Evolutionary conservation across 768 basidiomycete species (phyloP), one percentile per base, ranked within the genome.

Genomic region (Saitozyma podzolica): DNA sequence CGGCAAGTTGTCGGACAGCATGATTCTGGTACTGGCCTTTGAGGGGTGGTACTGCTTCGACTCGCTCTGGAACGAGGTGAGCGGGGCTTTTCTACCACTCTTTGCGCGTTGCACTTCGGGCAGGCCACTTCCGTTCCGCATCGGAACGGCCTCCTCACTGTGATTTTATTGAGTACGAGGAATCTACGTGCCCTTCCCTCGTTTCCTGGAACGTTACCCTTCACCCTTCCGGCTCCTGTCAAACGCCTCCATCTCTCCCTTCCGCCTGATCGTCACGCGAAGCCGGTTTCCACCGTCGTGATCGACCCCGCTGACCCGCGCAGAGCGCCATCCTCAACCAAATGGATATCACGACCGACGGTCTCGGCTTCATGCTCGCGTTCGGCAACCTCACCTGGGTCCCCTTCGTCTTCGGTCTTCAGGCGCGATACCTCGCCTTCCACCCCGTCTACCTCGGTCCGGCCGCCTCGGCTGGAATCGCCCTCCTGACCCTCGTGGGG

Each of bases 331-430:
- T 99, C 67, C 84, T 98, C 61, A 94, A 91, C 0, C 92, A 89
- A 4, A 99, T 99, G 91, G 96, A 99, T 74, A 94, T 99, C 75
- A 94, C 89, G 3, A 90, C 90, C 10, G 96, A 99, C 71, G 96
- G 96, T 10, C 97, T 98, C 73, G 96, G 96, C 8, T 97, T 93
- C 84, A 99, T 99, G 96, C 88, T 99, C 39, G 81, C 92, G 6
- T 85, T 95, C 52, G 95, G 96, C 48, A 92, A 97, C 74, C 85
- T 97, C 39, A 80, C 87, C 17, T 97, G 91, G 89, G 91, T 99
- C 10, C 95, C 95, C 10, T 95, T 97, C 80, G 88, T 87, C 14
- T 99, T 97, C 81, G 87, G 87, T 40, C 86, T 97, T 13, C 94
- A 98, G 81, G 91, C 94, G 0, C 89, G 93, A 55, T 99, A 90